These are phyloP conservation scores for Wickerhamiella hasegawae DNA, from an alignment of 805 yeast species.

Conservation along the genomic window DNA sequence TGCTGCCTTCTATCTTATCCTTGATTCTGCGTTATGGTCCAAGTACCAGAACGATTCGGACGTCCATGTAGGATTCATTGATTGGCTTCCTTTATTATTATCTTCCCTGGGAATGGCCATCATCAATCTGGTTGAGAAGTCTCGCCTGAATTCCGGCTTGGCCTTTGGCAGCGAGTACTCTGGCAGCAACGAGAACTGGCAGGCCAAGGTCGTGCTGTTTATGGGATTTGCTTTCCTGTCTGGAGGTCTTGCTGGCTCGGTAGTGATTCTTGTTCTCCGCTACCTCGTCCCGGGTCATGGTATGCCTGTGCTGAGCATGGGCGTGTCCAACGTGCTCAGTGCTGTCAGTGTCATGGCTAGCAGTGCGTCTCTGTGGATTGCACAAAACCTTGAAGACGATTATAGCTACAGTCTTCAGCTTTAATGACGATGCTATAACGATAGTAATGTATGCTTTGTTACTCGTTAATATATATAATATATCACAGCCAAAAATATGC, in stretches of 20 bases:
- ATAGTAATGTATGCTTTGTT: neutral
- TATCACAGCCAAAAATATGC: too few species aligned
- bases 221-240: constrained; percentile 86
- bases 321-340: constrained; percentile 70
- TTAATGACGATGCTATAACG: too few species aligned
- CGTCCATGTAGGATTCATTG: constrained; percentile 80
- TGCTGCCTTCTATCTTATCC: constrained; percentile 73
- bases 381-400: constrained; percentile 92
- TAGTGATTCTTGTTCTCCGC: constrained; percentile 74
- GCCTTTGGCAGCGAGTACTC: constrained; percentile 23
- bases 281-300: constrained; percentile 62
- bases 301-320: constrained; percentile 90
- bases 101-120: constrained; percentile 81
- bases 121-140: constrained; percentile 54
- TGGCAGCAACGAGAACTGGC: constrained; percentile 57
- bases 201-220: constrained; percentile 78
- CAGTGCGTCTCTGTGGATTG: constrained; percentile 80
- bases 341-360: constrained; percentile 73
- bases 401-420: constrained; percentile 81
- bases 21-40: constrained; percentile 80
- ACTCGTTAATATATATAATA: too few species aligned
- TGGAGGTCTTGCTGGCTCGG: constrained; percentile 84
- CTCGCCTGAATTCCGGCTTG: constrained; percentile 31
- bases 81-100: constrained; percentile 89
- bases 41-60: constrained; percentile 70